Base-by-base conservation (phyloP, 192 early-diverging fungal genomes). In the Coemansia javaensis region DNA sequence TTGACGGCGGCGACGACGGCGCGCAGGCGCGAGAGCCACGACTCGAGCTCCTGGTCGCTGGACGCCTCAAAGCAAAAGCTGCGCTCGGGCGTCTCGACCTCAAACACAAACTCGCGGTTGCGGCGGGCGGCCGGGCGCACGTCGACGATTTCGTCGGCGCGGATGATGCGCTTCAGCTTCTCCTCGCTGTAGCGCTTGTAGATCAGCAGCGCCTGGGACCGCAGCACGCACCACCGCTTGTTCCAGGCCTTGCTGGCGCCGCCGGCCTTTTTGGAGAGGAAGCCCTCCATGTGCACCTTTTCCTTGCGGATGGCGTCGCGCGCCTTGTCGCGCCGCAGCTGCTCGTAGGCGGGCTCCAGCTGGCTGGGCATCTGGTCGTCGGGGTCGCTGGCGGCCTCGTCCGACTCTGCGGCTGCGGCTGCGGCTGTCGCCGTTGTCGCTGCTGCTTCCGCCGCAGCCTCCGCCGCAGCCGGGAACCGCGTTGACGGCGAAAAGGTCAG, bases 181-280 rank as follows among this genome's bases (percentile, higher is more conserved):
- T 61, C 51, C 35, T 73, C 70, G 50, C 50, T 73, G 37, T 37
- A 32, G 8, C 49, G 58, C 47, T 66, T 66, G 50, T 73, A 73
- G 16, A 73, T 66, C 49, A 59, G 43, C 36, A 73, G 50, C 11
- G 70, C 63, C 44, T 73, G 70, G 32, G 63, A 62, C 32, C 70
- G 38, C 12, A 73, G 59, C 40, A 73, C 70, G 23, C 70, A 73
- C 70, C 70, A 73, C 17, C 70, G 56, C 46, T 66, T 65, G 40
- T 73, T 73, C 70, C 70, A 73, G 16, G 54, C 51, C 67, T 71
- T 71, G 60, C 59, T 62, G 21, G 67, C 60, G 0, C 59, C 66
- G 24, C 67, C 67, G 39, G 67, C 51, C 38, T 63, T 63, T 46
- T 71, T 71, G 38, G 51, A 59, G 37, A 71, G 38, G 30, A 71